Base-by-base conservation (phyloP, 108 stramenopile genomes). In the Cyclostephanos tholiformis region DNA sequence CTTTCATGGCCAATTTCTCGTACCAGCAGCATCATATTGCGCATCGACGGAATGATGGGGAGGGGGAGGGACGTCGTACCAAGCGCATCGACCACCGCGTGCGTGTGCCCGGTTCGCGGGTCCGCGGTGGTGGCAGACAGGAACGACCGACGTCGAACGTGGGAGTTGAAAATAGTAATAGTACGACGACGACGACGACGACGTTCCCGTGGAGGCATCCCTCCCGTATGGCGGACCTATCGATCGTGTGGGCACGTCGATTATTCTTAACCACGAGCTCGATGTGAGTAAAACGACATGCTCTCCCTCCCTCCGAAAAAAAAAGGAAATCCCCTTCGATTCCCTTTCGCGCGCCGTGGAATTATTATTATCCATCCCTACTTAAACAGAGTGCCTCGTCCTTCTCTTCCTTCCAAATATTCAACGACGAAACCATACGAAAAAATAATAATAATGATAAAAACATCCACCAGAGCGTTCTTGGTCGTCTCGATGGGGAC, bases 1-100 rank as follows among this genome's bases (percentile, higher is more conserved):
- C 90, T 0, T 92, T 86, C 76, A 86, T 91, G 88, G 84, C 87
- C 1, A 83, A 80, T 59, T 71, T 90, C 26, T 76, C 85, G 44
- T 59, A 73, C 17, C 53, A 86, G 49, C 50, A 73, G 29, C 60
- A 75, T 61, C 73, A 65, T 1, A 59, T 71, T 32, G 2, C 32
- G 11, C 52, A 84, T 27, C 55, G 69, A 29, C 60, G 71, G 61
- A 69, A 65, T 0, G 14, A 27, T 65, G 30, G 35, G 58, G 66
- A 14, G 26, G 57, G 10, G 1, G 27, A 14, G 4, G 56, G n/a
- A n/a, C n/a, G n/a, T n/a, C n/a, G n/a, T n/a, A n/a, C n/a, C n/a
- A n/a, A n/a, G n/a, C n/a, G n/a, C n/a, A n/a, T n/a, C n/a, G n/a
- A n/a, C n/a, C n/a, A n/a, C n/a, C n/a, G n/a, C n/a, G n/a, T n/a